Evolutionary conservation across 192 early-diverging fungal genomes (phyloP).

Genomic region (Phlyctochytrium arcticum): DNA sequence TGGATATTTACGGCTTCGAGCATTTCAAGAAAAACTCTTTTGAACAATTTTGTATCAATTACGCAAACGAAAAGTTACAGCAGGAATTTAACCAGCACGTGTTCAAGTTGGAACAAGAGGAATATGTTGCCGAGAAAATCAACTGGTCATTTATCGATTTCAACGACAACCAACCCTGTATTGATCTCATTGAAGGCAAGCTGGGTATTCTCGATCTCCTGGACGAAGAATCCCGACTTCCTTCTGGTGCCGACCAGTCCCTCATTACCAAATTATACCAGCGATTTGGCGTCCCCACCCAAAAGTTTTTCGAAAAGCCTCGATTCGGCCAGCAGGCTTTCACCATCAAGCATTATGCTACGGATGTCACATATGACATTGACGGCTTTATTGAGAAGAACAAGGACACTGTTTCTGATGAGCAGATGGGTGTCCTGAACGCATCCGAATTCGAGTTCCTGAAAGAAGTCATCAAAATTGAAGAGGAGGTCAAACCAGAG

Average conservation of each 20-base stretch:
- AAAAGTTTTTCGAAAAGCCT: constrained; percentile 85
- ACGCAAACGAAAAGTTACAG: constrained; percentile 96
- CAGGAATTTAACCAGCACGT: constrained; percentile 99
- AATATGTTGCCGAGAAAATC: constrained; percentile 94
- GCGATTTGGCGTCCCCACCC: constrained; percentile 63
- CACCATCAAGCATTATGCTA: constrained; percentile 93
- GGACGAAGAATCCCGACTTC: constrained; percentile 88
- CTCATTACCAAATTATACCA: constrained; percentile 89
- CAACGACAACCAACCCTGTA: constrained; percentile 98
- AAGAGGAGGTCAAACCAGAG: constrained; percentile 26
- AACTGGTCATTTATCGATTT: constrained; percentile 99
- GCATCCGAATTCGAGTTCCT: constrained; percentile 76
- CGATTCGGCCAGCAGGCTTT: constrained; percentile 84
- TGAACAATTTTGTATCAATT: constrained; percentile 97
- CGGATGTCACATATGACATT: constrained; percentile 88
- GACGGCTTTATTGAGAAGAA: constrained; percentile 98
- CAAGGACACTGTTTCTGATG: constrained; percentile 95
- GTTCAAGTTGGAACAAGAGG: constrained; percentile 98
- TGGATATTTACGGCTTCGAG: constrained; percentile 99
- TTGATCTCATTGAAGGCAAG: constrained; percentile 95
- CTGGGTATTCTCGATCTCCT: constrained; percentile 92
- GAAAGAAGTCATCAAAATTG: constrained; percentile 67
- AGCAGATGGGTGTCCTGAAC: constrained; percentile 76
- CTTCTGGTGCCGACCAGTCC: constrained; percentile 79
- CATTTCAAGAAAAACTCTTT: constrained; percentile 99